Evolutionary conservation across 805 yeast genomes (phyloP).

Genomic region (Spathaspora boniae): DNA sequence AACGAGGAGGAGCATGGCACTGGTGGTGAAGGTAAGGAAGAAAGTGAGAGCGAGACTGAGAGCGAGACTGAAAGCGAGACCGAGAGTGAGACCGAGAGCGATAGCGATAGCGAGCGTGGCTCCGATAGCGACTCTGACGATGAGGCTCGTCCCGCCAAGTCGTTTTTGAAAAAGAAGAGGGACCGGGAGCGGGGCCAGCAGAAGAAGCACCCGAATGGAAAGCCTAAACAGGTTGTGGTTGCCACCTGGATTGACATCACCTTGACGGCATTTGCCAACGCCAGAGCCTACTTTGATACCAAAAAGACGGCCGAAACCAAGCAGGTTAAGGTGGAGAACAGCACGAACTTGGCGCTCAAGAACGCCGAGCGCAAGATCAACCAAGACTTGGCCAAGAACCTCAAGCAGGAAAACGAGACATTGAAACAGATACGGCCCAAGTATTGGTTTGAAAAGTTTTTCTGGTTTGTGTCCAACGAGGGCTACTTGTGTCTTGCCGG

Average conservation of each 20-base stretch:
- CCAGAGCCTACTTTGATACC: constrained; percentile 73
- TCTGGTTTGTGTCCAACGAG: constrained; percentile 91
- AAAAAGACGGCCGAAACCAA: constrained; percentile 74
- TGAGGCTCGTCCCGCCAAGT: constrained; percentile 10
- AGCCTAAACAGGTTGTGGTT: too few species aligned
- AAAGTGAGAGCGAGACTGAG: constrained; percentile 18
- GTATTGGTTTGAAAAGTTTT: constrained; percentile 90
- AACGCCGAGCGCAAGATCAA: constrained; percentile 78
- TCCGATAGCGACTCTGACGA: constrained; percentile 16
- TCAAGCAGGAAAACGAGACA: constrained; percentile 49
- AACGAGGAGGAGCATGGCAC: constrained; percentile 12
- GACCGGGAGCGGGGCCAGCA: constrained; percentile 8
- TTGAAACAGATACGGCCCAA: constrained; percentile 65
- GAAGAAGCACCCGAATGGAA: constrained; percentile 5
- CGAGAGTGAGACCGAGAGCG: constrained; percentile 28
- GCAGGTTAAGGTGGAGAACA: constrained; percentile 75
- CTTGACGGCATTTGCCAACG: constrained; percentile 83
- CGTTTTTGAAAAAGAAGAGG: constrained; percentile 6
- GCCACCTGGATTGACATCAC: constrained; percentile 64
- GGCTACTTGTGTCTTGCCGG: constrained; percentile 87
- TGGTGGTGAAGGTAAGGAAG: constrained; percentile 11
- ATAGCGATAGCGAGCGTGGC: constrained; percentile 29
- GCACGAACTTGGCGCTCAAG: constrained; percentile 71
- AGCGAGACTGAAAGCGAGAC: constrained; percentile 37
- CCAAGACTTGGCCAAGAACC: constrained; percentile 61